Conservation (phyloP, 768 basidiomycete species). For the Kwoniella botswanensis region DNA sequence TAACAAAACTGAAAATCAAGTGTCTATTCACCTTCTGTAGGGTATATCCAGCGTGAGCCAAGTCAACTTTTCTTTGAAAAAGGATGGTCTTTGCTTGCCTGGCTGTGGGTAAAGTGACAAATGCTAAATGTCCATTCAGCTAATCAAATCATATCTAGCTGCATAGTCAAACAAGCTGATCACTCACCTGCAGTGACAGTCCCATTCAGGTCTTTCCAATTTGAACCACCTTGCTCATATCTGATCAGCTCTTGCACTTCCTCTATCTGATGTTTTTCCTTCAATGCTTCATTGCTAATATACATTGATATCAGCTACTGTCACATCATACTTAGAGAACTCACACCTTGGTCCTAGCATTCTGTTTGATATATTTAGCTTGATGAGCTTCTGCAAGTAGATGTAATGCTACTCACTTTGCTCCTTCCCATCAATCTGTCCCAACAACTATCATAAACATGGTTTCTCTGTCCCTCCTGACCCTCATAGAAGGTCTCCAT, state of each 20-base stretch:
- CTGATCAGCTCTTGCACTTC: slow-evolving; percentile 9
- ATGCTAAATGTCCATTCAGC: slow-evolving; percentile 22
- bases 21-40: slow-evolving; percentile 28
- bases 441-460: slow-evolving; percentile 17
- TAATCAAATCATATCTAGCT: background rate
- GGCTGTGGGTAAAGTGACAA: slow-evolving; percentile 37
- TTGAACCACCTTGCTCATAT: slow-evolving; percentile 2
- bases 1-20: background rate
- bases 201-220: slow-evolving; percentile 5
- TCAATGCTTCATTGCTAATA: slow-evolving; percentile 15
- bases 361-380: background rate
- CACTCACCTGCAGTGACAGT: slow-evolving; percentile 24
- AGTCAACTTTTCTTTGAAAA: slow-evolving; percentile 5
- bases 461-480: slow-evolving; percentile 1
- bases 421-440: slow-evolving; percentile 10
- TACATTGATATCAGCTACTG: background rate
- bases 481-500: slow-evolving; percentile 24
- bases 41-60: slow-evolving; percentile 18
- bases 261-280: slow-evolving; percentile 19
- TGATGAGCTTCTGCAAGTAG: no score
- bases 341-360: slow-evolving; percentile 16
- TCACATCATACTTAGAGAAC: background rate
- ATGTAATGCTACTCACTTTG: slow-evolving; percentile 7
- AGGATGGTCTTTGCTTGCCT: slow-evolving; percentile 26
- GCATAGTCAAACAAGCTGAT: no score